Evolutionary conservation across 2,329 filamentous ascomycete species (phyloP), one percentile per base, ranked within the genome.

Genomic region (Domatiomyces catenatus): DNA sequence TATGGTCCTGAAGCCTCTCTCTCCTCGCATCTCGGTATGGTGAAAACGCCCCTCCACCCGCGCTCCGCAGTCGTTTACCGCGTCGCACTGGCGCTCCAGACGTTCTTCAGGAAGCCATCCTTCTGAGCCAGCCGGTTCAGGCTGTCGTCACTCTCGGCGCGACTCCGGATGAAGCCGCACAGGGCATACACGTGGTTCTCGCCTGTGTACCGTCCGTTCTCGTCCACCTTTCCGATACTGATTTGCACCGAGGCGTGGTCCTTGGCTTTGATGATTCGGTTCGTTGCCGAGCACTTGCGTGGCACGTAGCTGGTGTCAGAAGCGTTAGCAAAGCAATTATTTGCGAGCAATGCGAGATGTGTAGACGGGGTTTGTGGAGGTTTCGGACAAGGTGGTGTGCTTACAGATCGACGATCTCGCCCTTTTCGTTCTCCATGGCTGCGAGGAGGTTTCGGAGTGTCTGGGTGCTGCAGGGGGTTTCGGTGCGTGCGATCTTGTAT

Each of bases 251-350:
- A 94, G 66, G 87, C 90, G 81, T 98, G 92, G 77, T 98, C 92
- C 79, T 96, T 95, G 79, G 92, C 88, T 80, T 95, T 95, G 83
- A 98, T 96, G 80, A 96, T 95, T 76, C 92, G 87, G 86, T 94
- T 93, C 73, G 90, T 94, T 66, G 89, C 89, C 73, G 81, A 87
- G 86, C 90, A 96, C 80, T 95, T 96, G 80, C 90, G 87, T 71
- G 88, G 88, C 79, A 94, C 86, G 83, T 94, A 94, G 72, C 87
- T 93, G 69, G 50, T 43, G 50, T 18, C 32, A 47, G 24, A 42
- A 42, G 36, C 46, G 42, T 54, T 43, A 49, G 46, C 20, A 2
- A 42, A 24, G 8, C n/a, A 18, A n/a, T n/a, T 32, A 36, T 48
- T 19, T 24, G 22, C 2, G 32, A 39, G 32, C n/a, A 42, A 10